Evolutionary conservation across 768 basidiomycete genomes (phyloP).

Genomic region (Panellus pusillus): DNA sequence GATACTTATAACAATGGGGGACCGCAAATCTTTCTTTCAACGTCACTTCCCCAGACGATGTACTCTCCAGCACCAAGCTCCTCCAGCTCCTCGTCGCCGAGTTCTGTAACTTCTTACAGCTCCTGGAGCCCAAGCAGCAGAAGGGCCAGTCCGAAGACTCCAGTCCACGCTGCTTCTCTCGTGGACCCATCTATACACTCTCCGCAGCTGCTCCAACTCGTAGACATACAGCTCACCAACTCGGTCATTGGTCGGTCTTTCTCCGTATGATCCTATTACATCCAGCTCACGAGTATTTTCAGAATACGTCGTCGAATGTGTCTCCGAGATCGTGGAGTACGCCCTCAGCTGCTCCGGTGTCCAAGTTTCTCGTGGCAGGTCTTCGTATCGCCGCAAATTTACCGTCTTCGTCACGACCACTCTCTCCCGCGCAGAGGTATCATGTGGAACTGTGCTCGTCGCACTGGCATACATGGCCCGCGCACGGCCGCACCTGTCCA

Average conservation of each 20-base stretch:
- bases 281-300: not conserved
- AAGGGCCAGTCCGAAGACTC: not conserved
- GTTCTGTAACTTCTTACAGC: too few relatives aligned
- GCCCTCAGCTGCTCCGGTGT: not conserved
- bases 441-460: constrained; percentile 6
- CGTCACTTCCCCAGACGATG: too few relatives aligned
- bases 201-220: constrained; percentile 4
- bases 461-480: constrained; percentile 5
- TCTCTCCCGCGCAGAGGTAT: constrained; percentile 13
- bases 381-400: not conserved
- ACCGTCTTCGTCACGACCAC: constrained; percentile 3
- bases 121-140: not conserved
- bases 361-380: not conserved
- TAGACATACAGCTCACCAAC: constrained; percentile 4
- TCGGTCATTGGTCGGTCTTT: constrained; percentile 8
- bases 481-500: constrained; percentile 13
- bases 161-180: constrained; percentile 2
- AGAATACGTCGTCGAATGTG: constrained; percentile 17
- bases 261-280: not conserved
- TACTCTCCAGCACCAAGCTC: too few relatives aligned
- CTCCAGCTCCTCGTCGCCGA: not conserved
- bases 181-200: constrained; percentile 11
- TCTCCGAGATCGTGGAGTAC: constrained; percentile 10
- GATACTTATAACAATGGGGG: too few relatives aligned
- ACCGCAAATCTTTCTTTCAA: too few relatives aligned